Base-by-base conservation (phyloP, 176 grass and related monocot genomes). In the Oryza glaberrima region DNA sequence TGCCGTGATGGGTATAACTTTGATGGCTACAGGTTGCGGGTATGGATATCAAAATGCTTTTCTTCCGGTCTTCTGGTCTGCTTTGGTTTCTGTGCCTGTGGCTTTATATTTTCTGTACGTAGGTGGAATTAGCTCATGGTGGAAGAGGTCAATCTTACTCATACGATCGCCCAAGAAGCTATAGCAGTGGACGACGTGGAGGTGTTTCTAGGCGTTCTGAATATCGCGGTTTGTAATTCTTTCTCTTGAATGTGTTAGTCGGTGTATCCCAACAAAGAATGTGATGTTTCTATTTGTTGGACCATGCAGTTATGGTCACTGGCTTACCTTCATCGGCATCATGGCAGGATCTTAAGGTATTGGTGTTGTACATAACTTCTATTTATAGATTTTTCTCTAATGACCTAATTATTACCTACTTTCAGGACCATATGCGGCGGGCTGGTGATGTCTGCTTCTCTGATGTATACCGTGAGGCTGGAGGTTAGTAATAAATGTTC, bases 261-360 rank as follows among this genome's bases (percentile, higher is more conserved):
- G 20, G 38, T 61, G 67, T 63, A 0, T 52, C 61, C 25, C 47
- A 76, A 72, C 71, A 15, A n/a, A 68, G 47, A 66, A 72, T 67
- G 48, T 77, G 7, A 75, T 58, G 10, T 34, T 36, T 85, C 52
- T 43, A 69, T 66, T 84, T 90, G 75, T 13, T 79, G 23, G 72
- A 81, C 38, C 22, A 13, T 79, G 41, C 83, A 98, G 93, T 98
- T 82, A 46, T 98, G 87, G 93, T 98, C 49, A 88, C 80, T 85
- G 95, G 93, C 58, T 86, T 98, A 88, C 95, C 95, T 85, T 98
- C 93, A 0, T 98, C 95, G 4, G 93, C 93, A 47, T 98, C 95
- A 54, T 98, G 95, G 95, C 93, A 98, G 93, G 95, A 98, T 85
- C 87, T 98, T 19, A 98, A 98, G 93, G 95, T 95, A 89, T 9